Base-by-base conservation (phyloP, 2,329 filamentous ascomycete species). In the Hypoxylon sp. region DNA sequence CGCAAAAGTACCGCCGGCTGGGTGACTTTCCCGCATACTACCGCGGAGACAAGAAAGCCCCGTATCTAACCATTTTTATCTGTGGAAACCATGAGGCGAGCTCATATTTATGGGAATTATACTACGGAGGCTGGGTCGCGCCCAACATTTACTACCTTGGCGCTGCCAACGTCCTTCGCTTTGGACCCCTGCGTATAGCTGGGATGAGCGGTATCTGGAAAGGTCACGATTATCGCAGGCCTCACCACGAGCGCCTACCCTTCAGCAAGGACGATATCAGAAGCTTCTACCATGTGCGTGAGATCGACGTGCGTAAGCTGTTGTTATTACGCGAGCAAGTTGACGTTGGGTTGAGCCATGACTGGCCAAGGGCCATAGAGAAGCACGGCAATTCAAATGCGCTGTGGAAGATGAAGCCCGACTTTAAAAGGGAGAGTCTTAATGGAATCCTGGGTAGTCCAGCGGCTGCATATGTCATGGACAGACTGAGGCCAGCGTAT, bases 111-210 rank as follows among this genome's bases (percentile, higher is more conserved):
- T 96, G 91, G 84, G 96, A 99, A 81, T 87, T 99, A 0, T 97
- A 93, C 82, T 97, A 98, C 77, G 96, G 96, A 56, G 96, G 96
- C 55, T 99, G 96, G 96, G 96, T 93, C 5, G 95, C 95, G 6
- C 94, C 93, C 7, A 97, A 96, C 73, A 98, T 99, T 70, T 99
- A 98, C 84, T 99, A 98, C 81, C 87, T 98, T 79, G 96, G 96
- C 53, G 93, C 94, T 35, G 93, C 96, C 66, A 98, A 97, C 77
- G 91, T 99, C 7, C 79, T 99, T 44, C 90, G 91, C 17, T 84
- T 97, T 32, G 95, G 95, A 0, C 91, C 93, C 1, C 82, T 99
- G 53, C 90, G 96, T 21, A 97, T 99, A 68, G 93, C 93, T 37
- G 95, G 92, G 4, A 84, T 98, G 78, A 96, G 93, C 58, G 96